Evolutionary conservation across 2,329 filamentous ascomycete species (phyloP), one percentile per base, ranked within the genome.

Genomic region (Graphiopsis chlorocephala): DNA sequence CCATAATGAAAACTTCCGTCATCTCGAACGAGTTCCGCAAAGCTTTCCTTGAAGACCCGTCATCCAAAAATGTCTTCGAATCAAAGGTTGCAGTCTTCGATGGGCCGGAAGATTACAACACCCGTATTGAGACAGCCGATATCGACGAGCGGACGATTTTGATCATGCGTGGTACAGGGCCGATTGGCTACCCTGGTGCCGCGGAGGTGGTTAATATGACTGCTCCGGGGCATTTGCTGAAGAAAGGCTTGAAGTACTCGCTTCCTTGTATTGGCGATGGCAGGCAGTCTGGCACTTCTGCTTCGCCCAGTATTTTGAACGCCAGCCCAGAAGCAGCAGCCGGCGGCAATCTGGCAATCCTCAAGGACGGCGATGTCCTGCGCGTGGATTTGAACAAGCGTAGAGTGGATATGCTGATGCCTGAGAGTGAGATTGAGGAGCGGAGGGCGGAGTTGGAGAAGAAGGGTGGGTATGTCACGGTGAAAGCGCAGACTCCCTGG

Each of bases 281-380:
- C 1, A 75, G 84, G 55, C 84, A 85, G 69, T 84, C 82, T 8
- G 83, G 84, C 33, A 86, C 84, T 2, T 85, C 83, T 3, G 83
- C 81, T 0, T 83, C 81, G 3, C 84, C 83, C 1, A 84, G 82
- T 0, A 85, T 86, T 59, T 73, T 85, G n/a, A 85, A 85, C 66
- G 83, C 83, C 1, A 83, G 79, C 52, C 83, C 84, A 8, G 84
- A 86, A 71, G 83, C 84, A 14, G 82, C 83, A 1, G 81, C 81
- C 11, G 83, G 83, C 8, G 83, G 84, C 1, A 85, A 85, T 61
- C 75, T 85, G 23, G 83, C 81, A 4, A 76, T 85, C 23, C 71
- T 85, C 23, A 72, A 72, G 15, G 80, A 85, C 68, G 83, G 83
- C 1, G 84, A 85, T 69, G 72, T 72, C 55, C 68, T 85, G 23